Percentiles rank a stretch among this genome's conserved stretches.
phyloP scores from a whole-genome alignment of 495 filamentous ascomycete genomes.

The Xylaria grammica region DNA sequence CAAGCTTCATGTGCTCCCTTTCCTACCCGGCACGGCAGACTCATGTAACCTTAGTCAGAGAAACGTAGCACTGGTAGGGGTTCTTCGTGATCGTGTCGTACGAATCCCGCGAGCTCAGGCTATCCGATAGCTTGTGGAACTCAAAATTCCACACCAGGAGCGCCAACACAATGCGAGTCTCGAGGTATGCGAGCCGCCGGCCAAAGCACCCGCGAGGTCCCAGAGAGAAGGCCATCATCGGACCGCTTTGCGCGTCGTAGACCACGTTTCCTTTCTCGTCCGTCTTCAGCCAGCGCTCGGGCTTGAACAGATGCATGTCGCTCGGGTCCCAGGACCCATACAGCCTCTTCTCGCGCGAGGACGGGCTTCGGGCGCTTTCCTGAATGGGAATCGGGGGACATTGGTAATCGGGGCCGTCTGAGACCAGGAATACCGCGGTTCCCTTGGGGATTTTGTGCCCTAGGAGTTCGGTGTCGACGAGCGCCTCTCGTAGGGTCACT shows the following conservation, averaged over 20 bases:
- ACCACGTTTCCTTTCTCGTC: conserved; percentile 23
- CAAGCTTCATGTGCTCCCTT: too few relatives aligned
- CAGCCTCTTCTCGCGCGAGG: conserved; percentile 20
- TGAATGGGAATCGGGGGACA: conserved; percentile 20
- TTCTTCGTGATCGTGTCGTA: conserved; percentile 5
- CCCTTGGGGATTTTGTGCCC: conserved; percentile 43
- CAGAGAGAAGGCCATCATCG: conserved; percentile 37
- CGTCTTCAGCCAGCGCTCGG: conserved; percentile 40
- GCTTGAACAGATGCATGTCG: conserved; percentile 35
- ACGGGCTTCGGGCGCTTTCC: conserved; percentile 24
- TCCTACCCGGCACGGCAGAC: too few relatives aligned
- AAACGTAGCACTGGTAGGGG: conserved; percentile 3
- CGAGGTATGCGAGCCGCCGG: conserved; percentile 38
- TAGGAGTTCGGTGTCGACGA: conserved; percentile 35
- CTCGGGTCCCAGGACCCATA: conserved; percentile 22
- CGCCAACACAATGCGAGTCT: conserved; percentile 37
- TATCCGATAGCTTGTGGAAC: conserved; percentile 28
- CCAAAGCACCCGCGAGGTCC: conserved; percentile 46
- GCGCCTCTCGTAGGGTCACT: conserved; percentile 29
- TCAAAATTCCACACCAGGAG: conserved; percentile 47
- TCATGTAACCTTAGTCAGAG: conserved; percentile 13
- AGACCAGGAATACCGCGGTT: conserved; percentile 33
- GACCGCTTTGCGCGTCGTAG: conserved; percentile 40
- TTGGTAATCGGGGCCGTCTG: conserved; percentile 29
- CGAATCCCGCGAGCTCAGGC: conserved; percentile 23